Percentiles rank a stretch among this genome's conserved stretches.
Conservation (phyloP, 1,284 basidiomycete genomes). For the Phylloboletellus chloephorus region DNA sequence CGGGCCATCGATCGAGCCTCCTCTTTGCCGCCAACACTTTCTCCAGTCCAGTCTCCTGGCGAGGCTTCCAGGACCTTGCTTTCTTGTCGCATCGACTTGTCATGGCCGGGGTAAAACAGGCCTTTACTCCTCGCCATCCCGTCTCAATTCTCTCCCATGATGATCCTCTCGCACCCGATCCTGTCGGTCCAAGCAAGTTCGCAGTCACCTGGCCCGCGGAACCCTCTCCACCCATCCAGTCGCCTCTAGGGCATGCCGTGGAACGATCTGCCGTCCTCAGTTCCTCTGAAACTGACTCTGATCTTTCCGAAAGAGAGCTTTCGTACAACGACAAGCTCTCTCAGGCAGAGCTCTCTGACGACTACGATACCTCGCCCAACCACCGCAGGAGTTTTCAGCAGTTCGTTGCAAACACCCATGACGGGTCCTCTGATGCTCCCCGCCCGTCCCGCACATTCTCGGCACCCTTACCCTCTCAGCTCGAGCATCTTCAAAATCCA, state of each 20-base stretch:
- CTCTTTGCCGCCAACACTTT: slow-evolving; percentile 14
- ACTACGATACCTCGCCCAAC: slow-evolving; percentile 26
- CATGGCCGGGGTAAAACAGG: slow-evolving; percentile 32
- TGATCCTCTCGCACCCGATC: slow-evolving; percentile 37
- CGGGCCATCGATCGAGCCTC: slow-evolving; percentile 29
- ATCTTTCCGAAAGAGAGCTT: slow-evolving; percentile 41
- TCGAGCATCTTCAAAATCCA: slow-evolving; percentile 63
- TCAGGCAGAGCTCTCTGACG: slow-evolving; percentile 32
- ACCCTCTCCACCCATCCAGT: slow-evolving; percentile 31
- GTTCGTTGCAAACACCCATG: slow-evolving; percentile 12
- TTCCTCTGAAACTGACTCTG: slow-evolving; percentile 49
- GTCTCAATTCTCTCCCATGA: slow-evolving; percentile 19
- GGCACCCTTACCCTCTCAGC: slow-evolving; percentile 65
- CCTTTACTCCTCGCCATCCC: slow-evolving; percentile 26
- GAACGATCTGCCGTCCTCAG: slow-evolving; percentile 38
- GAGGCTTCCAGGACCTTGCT: slow-evolving; percentile 21
- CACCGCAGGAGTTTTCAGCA: slow-evolving; percentile 25
- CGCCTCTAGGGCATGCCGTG: slow-evolving; percentile 25
- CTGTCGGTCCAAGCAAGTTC: slow-evolving; percentile 43
- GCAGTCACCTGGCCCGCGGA: slow-evolving; percentile 47
- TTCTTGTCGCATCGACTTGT: slow-evolving; percentile 12
- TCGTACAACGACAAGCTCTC: slow-evolving; percentile 29
- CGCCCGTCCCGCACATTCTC: slow-evolving; percentile 65
- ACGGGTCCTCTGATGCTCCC: slow-evolving; percentile 35
- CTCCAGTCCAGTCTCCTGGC: slow-evolving; percentile 26